Evolutionary conservation across 768 basidiomycete genomes (phyloP), one percentile per base, ranked within the genome.

Genomic region (Candolleomyces aberdarensis): DNA sequence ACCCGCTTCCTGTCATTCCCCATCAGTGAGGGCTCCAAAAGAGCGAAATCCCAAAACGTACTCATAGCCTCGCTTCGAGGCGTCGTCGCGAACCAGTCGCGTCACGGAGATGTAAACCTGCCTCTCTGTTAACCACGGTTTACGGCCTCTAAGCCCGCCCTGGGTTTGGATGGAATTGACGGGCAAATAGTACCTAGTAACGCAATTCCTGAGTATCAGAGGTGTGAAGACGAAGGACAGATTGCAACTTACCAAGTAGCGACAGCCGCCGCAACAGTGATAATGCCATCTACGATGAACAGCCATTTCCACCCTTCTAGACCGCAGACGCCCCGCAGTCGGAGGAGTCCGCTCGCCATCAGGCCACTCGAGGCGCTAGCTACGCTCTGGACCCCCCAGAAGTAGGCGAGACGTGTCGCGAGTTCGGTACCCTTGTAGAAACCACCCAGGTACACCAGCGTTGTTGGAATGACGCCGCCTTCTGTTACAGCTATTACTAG

Each of bases 371-470:
- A 71, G 11, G 77, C 77, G 64, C 74, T 74, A 1, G 76, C 76
- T 22, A 77, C 61, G 19, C 68, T 65, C 49, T 75, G 77, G 17
- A 75, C 67, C 20, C 76, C 78, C 74, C 79, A 81, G 70, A 79
- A 81, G 63, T 74, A 74, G 8, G 75, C 78, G 1, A 80, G 67
- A 1, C 79, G 71, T 20, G 73, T 73, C 0, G 78, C 73, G 5
- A 80, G 71, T 63, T 81, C 80, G 0, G 76, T 78, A 26, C 79
- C 70, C 41, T 75, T 77, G 66, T 80, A 80, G 63, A 79, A 79
- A 7, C 70, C 69, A 43, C 76, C 76, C 2, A 80, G 70, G 65
- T 80, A 80, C 31, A 77, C 76, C 9, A 81, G 67, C 17, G 78
- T 74, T 4, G 75, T 72, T 3, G 75, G 75, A 4, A 74, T 76